phyloP scores from a whole-genome alignment of 1,139 yeast species.

The Saccharomyces pastorianus region DNA sequence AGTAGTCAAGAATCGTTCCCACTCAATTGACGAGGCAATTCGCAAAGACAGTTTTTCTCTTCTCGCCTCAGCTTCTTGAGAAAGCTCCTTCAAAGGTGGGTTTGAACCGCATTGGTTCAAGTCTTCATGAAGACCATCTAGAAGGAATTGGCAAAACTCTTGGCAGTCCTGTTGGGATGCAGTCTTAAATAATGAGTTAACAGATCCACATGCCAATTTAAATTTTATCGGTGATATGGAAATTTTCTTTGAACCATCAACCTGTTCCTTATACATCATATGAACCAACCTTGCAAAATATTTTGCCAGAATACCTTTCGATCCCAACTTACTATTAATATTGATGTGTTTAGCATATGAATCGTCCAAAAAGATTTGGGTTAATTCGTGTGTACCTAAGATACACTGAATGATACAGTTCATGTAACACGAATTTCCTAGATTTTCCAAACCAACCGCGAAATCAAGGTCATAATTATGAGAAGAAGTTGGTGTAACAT shows the following conservation, averaged over 20 bases:
- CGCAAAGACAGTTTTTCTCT: constrained; percentile 73
- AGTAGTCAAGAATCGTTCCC: constrained; percentile 84
- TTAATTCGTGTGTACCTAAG: constrained; percentile 42
- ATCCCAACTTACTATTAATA: constrained; percentile 65
- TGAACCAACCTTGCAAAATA: constrained; percentile 59
- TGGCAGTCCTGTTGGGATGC: constrained; percentile 89
- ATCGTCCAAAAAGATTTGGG: constrained; percentile 44
- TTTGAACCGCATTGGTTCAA: constrained; percentile 59
- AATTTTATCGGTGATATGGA: constrained; percentile 40
- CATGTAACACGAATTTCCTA: constrained; percentile 92
- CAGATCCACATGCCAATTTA: constrained; percentile 56
- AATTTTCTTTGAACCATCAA: constrained; percentile 13
- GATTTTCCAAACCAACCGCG: constrained; percentile 60
- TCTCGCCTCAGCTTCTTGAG: constrained; percentile 65
- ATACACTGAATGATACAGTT: constrained; percentile 86
- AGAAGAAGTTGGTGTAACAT: neutral
- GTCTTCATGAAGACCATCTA: constrained; percentile 87
- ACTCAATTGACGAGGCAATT: constrained; percentile 83
- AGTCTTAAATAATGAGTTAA: constrained; percentile 66
- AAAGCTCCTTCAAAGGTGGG: constrained; percentile 48
- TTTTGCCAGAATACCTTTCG: constrained; percentile 73
- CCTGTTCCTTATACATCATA: constrained; percentile 39
- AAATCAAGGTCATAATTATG: constrained; percentile 24
- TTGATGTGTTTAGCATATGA: constrained; percentile 68
- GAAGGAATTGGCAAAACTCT: constrained; percentile 74